Evolutionary conservation across 139 green algal genomes (phyloP).

Genomic region (Nannochloris sp.): DNA sequence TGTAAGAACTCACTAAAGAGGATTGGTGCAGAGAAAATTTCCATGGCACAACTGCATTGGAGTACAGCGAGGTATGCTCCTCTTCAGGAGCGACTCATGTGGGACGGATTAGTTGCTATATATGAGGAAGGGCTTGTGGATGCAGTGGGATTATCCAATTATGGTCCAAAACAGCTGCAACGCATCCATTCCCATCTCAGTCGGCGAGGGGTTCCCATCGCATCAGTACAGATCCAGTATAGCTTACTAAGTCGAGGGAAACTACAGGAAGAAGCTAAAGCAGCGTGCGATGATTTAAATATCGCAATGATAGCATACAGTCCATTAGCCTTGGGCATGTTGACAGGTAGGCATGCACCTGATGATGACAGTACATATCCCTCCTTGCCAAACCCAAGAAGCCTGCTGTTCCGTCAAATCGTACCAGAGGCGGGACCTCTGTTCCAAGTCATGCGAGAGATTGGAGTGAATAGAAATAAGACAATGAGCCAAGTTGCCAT

Average conservation of each 20-base stretch:
- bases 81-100: constrained; percentile 70
- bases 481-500: constrained; percentile 76
- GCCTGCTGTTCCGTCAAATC: constrained; percentile 68
- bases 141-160: constrained; percentile 64
- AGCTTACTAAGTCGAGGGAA: constrained; percentile 65
- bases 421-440: constrained; percentile 63
- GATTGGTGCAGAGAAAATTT: constrained; percentile 52
- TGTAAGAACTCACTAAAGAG: constrained; percentile 39
- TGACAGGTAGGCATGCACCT: constrained; percentile 68
- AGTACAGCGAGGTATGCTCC: constrained; percentile 70
- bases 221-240: constrained; percentile 75
- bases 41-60: constrained; percentile 84
- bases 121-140: constrained; percentile 60
- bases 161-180: constrained; percentile 59
- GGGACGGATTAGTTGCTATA: constrained; percentile 60
- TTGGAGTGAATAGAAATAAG: constrained; percentile 56
- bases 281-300: constrained; percentile 74
- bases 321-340: constrained; percentile 76
- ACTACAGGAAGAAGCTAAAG: constrained; percentile 49
- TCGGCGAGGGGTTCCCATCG: constrained; percentile 67
- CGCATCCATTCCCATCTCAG: constrained; percentile 53
- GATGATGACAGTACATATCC: constrained; percentile 5
- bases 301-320: constrained; percentile 86
- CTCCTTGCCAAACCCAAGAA: constrained; percentile 60
- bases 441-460: constrained; percentile 40